These are phyloP conservation scores for Neurospora sublineolata DNA, from an alignment of 495 filamentous ascomycete genomes.

Conservation along the genomic window DNA sequence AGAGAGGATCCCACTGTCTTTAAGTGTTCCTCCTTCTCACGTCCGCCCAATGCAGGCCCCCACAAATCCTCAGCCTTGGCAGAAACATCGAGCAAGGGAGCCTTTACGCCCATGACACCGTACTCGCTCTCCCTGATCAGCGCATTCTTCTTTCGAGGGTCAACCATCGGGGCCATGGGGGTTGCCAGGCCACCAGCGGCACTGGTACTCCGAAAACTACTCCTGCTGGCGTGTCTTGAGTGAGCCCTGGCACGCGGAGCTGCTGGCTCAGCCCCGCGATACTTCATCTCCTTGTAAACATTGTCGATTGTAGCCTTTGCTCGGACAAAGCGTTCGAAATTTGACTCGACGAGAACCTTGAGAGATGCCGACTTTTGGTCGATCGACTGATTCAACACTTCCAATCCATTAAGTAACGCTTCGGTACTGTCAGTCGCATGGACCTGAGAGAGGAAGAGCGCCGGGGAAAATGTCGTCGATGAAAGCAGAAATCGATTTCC, in stretches of 20 bases:
- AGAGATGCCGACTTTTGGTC: slow-evolving; percentile 94
- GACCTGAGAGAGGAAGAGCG: slow-evolving; percentile 81
- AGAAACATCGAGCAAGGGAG: slow-evolving; percentile 73
- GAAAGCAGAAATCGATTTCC: slow-evolving; percentile 89
- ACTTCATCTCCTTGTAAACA: slow-evolving; percentile 96
- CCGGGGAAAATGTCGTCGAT: slow-evolving; percentile 88
- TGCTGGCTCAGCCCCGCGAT: slow-evolving; percentile 60
- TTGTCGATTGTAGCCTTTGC: slow-evolving; percentile 96
- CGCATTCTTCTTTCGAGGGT: slow-evolving; percentile 70
- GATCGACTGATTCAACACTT: slow-evolving; percentile 75
- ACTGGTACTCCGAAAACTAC: slow-evolving; percentile 51
- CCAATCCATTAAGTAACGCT: slow-evolving; percentile 64
- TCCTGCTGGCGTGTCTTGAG: slow-evolving; percentile 50
- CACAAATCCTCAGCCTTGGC: slow-evolving; percentile 93
- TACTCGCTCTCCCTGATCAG: slow-evolving; percentile 89
- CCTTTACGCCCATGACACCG: slow-evolving; percentile 80
- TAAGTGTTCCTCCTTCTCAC: slow-evolving; percentile 80
- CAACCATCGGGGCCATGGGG: slow-evolving; percentile 24
- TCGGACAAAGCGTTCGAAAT: slow-evolving; percentile 93
- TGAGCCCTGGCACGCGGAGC: slow-evolving; percentile 37
- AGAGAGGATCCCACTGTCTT: slow-evolving; percentile 62
- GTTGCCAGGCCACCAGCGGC: slow-evolving; percentile 24
- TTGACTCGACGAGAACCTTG: slow-evolving; percentile 90
- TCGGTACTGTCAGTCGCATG: slow-evolving; percentile 75
- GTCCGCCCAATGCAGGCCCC: slow-evolving; percentile 83